A percentile compares a stretch with the other conserved stretches of the same genome.
Conservation (phyloP, 164 flowering plant genomes). For the Cinnamomum chago region DNA sequence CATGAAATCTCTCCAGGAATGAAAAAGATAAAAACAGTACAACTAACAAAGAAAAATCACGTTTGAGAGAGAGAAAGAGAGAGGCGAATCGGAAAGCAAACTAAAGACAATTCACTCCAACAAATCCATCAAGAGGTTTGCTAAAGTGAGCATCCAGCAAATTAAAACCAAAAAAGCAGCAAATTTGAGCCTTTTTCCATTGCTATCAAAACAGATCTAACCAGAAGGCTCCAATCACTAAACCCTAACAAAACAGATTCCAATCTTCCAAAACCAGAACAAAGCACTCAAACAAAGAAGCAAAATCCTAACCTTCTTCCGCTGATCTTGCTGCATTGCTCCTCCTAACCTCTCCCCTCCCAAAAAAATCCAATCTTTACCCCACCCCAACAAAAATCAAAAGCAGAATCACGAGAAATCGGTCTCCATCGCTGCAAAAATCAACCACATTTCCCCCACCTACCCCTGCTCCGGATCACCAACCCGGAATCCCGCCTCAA, state of each 20-base stretch:
- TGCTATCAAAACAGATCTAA: background rate
- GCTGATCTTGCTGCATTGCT: slow-evolving; percentile 77
- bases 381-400: background rate
- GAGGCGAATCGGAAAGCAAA: background rate
- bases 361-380: background rate
- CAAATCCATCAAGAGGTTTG: background rate
- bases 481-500: slow-evolving; percentile 50
- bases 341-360: background rate
- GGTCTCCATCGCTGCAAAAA: background rate
- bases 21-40: background rate
- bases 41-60: background rate
- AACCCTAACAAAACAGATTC: background rate
- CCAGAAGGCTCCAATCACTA: background rate
- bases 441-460: slow-evolving; percentile 90
- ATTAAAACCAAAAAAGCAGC: background rate
- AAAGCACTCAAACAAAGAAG: background rate
- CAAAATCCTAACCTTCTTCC: slow-evolving; percentile 57
- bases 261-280: background rate
- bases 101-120: background rate
- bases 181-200: background rate
- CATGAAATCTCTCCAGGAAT: background rate
- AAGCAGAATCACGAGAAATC: slow-evolving; percentile 5
- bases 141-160: background rate
- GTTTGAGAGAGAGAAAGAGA: too few relatives aligned
- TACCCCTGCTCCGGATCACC: slow-evolving; percentile 66